A percentile compares a stretch with the other conserved stretches of the same genome.
Conservation (phyloP, 2,329 filamentous ascomycete species). For the Emergomyces orientalis region DNA sequence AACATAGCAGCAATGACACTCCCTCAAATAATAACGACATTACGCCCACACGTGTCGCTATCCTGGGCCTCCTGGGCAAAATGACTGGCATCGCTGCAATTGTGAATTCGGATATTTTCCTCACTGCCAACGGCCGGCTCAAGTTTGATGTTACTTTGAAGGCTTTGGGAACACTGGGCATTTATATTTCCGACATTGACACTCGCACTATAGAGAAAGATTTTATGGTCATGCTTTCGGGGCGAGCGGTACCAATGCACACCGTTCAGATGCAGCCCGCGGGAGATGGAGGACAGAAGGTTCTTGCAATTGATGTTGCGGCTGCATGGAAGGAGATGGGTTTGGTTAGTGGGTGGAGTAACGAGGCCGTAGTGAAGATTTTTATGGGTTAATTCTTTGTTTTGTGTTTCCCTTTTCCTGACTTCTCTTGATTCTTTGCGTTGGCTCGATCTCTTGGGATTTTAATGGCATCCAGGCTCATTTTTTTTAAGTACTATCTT, state of each 20-base stretch:
- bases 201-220: conserved; percentile 51
- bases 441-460: neutral
- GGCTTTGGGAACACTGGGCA: conserved; percentile 60
- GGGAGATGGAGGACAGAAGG: conserved; percentile 35
- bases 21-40: conserved; percentile 24
- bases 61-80: conserved; percentile 71
- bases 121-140: conserved; percentile 52
- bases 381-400: conserved; percentile 33
- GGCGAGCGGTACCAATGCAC: conserved; percentile 56
- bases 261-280: conserved; percentile 47
- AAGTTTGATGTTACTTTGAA: conserved; percentile 63
- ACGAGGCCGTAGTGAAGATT: conserved; percentile 64
- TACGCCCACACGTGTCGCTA: conserved; percentile 48
- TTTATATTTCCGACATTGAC: conserved; percentile 67
- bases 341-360: conserved; percentile 64
- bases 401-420: neutral
- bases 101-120: conserved; percentile 49
- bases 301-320: conserved; percentile 69
- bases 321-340: conserved; percentile 68
- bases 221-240: conserved; percentile 67
- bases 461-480: neutral
- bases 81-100: conserved; percentile 84
- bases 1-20: conserved; percentile 31
- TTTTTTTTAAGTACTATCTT: neutral
- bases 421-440: neutral